Conservation (phyloP, 257 asterid genomes). For the Penstemon eatonii region DNA sequence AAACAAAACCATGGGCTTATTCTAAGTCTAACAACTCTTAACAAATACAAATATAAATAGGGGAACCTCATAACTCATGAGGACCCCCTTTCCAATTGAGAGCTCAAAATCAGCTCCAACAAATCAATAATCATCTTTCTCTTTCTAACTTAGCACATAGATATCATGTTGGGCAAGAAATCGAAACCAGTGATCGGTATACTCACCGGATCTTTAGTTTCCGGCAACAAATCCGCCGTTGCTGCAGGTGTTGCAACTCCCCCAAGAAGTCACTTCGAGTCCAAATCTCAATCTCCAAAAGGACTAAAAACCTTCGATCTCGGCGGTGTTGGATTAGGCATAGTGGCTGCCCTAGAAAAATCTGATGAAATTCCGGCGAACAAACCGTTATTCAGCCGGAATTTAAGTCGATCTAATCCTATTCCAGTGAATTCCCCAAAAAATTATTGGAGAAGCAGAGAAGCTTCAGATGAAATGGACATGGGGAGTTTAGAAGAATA, state of each 20-base stretch:
- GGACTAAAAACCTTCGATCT: conserved; percentile 50
- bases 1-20: conserved; percentile 61
- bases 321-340: conserved; percentile 82
- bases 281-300: conserved; percentile 57
- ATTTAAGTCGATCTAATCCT: conserved; percentile 52
- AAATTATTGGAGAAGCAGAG: conserved; percentile 14
- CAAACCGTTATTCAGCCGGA: conserved; percentile 45
- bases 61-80: conserved; percentile 23
- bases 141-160: neutral
- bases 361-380: conserved; percentile 38
- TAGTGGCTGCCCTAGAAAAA: conserved; percentile 81
- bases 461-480: conserved; percentile 28
- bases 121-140: neutral
- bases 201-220: conserved; percentile 42
- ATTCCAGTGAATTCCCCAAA: conserved; percentile 51
- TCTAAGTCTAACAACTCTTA: conserved; percentile 50
- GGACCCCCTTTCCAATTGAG: conserved; percentile 25
- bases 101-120: conserved; percentile 6
- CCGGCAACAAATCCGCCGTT: conserved; percentile 34
- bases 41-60: conserved; percentile 26
- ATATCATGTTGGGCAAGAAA: conserved; percentile 51
- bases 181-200: conserved; percentile 59
- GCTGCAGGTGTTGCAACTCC: conserved; percentile 11
- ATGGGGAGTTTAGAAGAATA: conserved; percentile 62
- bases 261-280: conserved; percentile 48